Evolutionary conservation across 2,329 filamentous ascomycete species (phyloP).

Genomic region (Nigrospora sphaerica): DNA sequence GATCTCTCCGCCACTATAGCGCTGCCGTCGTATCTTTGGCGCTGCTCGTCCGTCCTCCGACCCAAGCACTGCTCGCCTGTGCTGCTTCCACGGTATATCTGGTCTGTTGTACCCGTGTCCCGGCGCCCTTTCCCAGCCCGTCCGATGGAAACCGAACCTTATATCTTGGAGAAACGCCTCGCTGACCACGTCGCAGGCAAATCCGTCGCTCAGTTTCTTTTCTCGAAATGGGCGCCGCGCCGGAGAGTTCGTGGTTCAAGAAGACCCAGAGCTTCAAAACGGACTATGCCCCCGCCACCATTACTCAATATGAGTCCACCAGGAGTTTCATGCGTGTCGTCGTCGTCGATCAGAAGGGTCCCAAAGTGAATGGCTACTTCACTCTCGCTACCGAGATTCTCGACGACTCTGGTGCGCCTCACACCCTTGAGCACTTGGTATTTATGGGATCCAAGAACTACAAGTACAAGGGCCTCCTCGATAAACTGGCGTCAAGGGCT

Average conservation of each 20-base stretch:
- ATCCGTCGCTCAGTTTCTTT: not conserved
- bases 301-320: constrained; percentile 94
- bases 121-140: not conserved
- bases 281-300: constrained; percentile 80
- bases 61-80: constrained; percentile 1
- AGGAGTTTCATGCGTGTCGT: constrained; percentile 92
- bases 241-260: constrained; percentile 57
- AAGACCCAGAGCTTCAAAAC: constrained; percentile 79
- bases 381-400: constrained; percentile 94
- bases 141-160: not conserved
- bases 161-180: not conserved
- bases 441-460: constrained; percentile 93
- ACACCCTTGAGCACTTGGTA: constrained; percentile 75
- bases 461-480: constrained; percentile 88
- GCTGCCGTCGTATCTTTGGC: not conserved
- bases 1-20: no score
- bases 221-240: constrained; percentile 24
- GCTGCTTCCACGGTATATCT: constrained; percentile 1
- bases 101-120: constrained; percentile 1
- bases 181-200: not conserved
- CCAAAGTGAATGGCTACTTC: constrained; percentile 94
- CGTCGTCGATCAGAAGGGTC: constrained; percentile 84
- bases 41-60: no score
- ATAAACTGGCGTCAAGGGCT: constrained; percentile 86
- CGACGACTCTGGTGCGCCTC: constrained; percentile 89